A percentile compares a stretch with the other conserved stretches of the same genome.
Conservation (phyloP, 768 basidiomycete species). For the Mycena vulgaris region DNA sequence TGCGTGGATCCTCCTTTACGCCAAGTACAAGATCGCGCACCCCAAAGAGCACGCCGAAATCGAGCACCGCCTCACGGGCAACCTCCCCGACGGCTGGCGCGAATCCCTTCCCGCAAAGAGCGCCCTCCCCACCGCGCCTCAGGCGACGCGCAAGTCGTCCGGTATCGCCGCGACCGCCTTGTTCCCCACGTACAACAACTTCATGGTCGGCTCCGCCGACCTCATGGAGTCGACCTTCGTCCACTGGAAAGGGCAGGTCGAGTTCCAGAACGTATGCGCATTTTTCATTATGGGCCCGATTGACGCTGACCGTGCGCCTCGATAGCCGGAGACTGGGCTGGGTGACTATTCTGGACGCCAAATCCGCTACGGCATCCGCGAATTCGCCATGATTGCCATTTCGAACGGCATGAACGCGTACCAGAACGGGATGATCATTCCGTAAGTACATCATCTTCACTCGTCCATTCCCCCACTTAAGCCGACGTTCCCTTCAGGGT, state of each 20-base stretch:
- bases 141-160: slow-evolving; percentile 33
- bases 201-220: slow-evolving; percentile 33
- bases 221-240: slow-evolving; percentile 35
- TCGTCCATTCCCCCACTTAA: background rate
- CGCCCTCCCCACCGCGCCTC: slow-evolving; percentile 24
- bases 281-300: background rate
- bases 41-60: slow-evolving; percentile 30
- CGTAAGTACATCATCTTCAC: slow-evolving; percentile 8
- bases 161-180: slow-evolving; percentile 27
- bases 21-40: slow-evolving; percentile 13
- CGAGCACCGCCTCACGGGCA: slow-evolving; percentile 23
- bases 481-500: background rate
- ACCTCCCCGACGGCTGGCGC: slow-evolving; percentile 29
- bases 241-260: slow-evolving; percentile 22
- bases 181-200: slow-evolving; percentile 29
- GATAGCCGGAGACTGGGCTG: slow-evolving; percentile 25
- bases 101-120: slow-evolving; percentile 21
- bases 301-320: background rate
- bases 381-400: slow-evolving; percentile 34
- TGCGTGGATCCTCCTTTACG: slow-evolving; percentile 20
- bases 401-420: slow-evolving; percentile 34
- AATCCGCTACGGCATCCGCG: slow-evolving; percentile 35
- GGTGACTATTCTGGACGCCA: slow-evolving; percentile 33
- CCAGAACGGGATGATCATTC: slow-evolving; percentile 29
- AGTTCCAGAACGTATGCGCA: slow-evolving; percentile 30